Evolutionary conservation across 305 asterid genomes (phyloP), one percentile per base, ranked within the genome.

Genomic region (Solanum hybrid): DNA sequence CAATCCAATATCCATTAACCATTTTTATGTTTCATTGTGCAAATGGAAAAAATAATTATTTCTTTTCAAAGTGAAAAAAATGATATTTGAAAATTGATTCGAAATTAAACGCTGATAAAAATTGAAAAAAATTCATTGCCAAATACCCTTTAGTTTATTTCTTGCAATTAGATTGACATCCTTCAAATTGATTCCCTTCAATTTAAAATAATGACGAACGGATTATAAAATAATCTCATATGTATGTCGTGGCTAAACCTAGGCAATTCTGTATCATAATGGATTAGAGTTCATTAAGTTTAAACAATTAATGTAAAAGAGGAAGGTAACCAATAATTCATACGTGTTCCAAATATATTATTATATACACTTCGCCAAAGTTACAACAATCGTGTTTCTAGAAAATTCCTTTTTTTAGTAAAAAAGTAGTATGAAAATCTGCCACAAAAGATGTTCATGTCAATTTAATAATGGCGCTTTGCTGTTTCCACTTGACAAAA

Each of bases 291-390:
- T 12, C 35, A 26, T 72, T 27, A 29, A 3, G 36, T 13, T n/a
- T 64, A 64, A 64, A 22, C 13, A n/a, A 64, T 22, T 60, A 64
- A 19, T 19, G 26, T 34, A 19, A 34, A 27, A 12, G 26, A 29
- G 77, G 75, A 89, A 64, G 89, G 19, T 42, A 31, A 66, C 64
- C 76, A 86, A 80, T 79, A 89, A 91, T 12, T 12, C 78, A 86
- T 69, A 22, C 88, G 91, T 89, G 91, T 35, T 45, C 64, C 22
- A 32, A 71, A 31, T 29, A 29, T 29, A 29, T 29, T 64, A 14
- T 40, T 27, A 40, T 42, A 42, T 42, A 42, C 26, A 81, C 69
- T 5, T 81, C 1, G 86, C n/a, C 64, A 79, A 60, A 31, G 2
- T n/a, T 27, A 6, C 86, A 45, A 71, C 73, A 40, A n/a, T 36